Evolutionary conservation across 768 basidiomycete genomes (phyloP).

Genomic region (Boletales sp.): DNA sequence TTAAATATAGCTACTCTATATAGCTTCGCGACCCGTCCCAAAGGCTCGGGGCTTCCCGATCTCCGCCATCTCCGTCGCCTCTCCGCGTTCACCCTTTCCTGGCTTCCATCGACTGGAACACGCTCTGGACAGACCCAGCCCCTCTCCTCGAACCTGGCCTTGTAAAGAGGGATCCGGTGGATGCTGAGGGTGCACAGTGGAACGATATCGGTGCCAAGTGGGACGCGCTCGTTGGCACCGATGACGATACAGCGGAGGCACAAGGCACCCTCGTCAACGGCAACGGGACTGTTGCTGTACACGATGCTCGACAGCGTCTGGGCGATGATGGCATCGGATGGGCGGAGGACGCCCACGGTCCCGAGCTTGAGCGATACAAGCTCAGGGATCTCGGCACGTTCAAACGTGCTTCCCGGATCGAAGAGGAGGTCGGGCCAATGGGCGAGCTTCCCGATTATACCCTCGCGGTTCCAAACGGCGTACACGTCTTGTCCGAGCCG

Average conservation of each 20-base stretch:
- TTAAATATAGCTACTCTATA: conserved; percentile 17
- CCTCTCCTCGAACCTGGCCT: conserved; percentile 60
- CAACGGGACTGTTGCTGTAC: neutral
- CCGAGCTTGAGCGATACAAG: conserved; percentile 26
- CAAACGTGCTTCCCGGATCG: conserved; percentile 22
- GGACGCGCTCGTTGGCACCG: conserved; percentile 42
- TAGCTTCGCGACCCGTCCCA: conserved; percentile 56
- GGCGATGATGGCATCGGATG: conserved; percentile 46
- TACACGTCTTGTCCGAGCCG: too few species aligned
- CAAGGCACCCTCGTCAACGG: conserved; percentile 5
- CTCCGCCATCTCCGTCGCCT: conserved; percentile 36
- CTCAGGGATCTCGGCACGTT: conserved; percentile 8
- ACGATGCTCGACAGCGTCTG: neutral
- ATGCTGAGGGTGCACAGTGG: conserved; percentile 39
- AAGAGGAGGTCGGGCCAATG: conserved; percentile 41
- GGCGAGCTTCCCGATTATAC: conserved; percentile 39
- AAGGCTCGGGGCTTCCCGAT: conserved; percentile 54
- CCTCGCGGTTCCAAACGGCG: neutral
- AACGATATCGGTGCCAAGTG: conserved; percentile 52
- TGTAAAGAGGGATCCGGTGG: conserved; percentile 42
- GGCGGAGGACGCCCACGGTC: conserved; percentile 45
- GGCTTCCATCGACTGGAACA: conserved; percentile 52
- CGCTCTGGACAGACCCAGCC: conserved; percentile 60
- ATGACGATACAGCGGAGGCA: conserved; percentile 19
- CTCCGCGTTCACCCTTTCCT: conserved; percentile 66